Evolutionary conservation across 2,329 filamentous ascomycete species (phyloP).

Genomic region (Pleomassaria siparia): DNA sequence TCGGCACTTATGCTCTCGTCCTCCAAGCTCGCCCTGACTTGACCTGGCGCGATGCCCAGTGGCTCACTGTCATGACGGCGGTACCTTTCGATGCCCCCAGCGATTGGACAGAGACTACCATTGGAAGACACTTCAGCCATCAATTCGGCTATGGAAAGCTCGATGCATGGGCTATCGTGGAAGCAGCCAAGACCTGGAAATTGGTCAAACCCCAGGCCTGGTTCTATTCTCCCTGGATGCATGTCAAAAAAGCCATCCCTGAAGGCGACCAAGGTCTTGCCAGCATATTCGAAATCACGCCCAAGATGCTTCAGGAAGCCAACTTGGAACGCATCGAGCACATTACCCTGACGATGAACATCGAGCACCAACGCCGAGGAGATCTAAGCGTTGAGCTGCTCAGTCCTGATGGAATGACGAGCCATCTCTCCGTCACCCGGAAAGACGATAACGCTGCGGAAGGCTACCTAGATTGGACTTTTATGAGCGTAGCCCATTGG

Average conservation of each 20-base stretch:
- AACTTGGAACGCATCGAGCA: conserved; percentile 90
- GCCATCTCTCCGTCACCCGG: conserved; percentile 78
- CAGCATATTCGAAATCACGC: conserved; percentile 78
- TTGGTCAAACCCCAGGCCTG: conserved; percentile 94
- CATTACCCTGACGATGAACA: conserved; percentile 96
- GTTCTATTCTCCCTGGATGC: conserved; percentile 91
- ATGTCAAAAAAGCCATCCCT: conserved; percentile 82
- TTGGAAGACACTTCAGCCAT: conserved; percentile 88
- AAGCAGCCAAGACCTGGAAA: conserved; percentile 81
- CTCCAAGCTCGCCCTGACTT: conserved; percentile 83
- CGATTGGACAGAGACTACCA: conserved; percentile 79
- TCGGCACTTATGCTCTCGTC: conserved; percentile 87
- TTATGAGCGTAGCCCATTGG: conserved; percentile 98
- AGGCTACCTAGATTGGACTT: conserved; percentile 95
- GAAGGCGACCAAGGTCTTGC: conserved; percentile 79
- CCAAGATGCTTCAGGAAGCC: conserved; percentile 75
- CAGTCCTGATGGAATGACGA: conserved; percentile 79
- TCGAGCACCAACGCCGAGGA: conserved; percentile 81
- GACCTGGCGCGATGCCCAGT: conserved; percentile 92
- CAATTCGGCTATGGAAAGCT: conserved; percentile 96
- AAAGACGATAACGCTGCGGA: conserved; percentile 63
- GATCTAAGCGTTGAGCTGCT: conserved; percentile 90
- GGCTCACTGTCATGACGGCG: conserved; percentile 82
- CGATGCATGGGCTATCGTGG: conserved; percentile 81
- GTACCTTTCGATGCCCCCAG: conserved; percentile 75